Conservation (phyloP, 2,329 filamentous ascomycete genomes). For the Hortaea sp. region DNA sequence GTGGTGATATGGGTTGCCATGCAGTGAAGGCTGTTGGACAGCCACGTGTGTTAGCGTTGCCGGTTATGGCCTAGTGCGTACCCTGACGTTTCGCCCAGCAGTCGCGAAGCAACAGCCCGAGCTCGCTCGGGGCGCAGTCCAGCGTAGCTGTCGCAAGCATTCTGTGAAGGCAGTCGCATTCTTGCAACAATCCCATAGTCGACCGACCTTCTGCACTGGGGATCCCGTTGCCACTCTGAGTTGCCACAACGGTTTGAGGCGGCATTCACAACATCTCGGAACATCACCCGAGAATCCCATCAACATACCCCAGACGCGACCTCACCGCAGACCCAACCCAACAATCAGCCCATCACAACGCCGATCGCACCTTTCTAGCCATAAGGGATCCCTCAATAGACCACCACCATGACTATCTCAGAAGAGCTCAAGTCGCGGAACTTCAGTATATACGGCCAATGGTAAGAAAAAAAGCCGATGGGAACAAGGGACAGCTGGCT, state of each 20-base stretch:
- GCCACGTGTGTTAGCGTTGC: neutral
- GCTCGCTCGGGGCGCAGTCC: neutral
- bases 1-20: too few species aligned
- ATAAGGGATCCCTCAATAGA: too few species aligned
- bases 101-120: neutral
- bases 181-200: neutral
- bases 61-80: neutral
- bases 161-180: slow-evolving; percentile 3
- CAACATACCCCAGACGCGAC: too few species aligned
- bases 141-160: neutral
- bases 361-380: too few species aligned
- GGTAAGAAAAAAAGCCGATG: neutral
- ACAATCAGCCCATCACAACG: too few species aligned
- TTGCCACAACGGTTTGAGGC: too few species aligned
- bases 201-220: too few species aligned
- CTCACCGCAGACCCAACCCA: too few species aligned
- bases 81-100: neutral
- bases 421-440: slow-evolving; percentile 56
- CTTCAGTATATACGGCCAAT: slow-evolving; percentile 45
- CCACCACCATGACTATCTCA: slow-evolving; percentile 43
- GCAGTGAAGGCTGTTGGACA: too few species aligned
- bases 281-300: too few species aligned
- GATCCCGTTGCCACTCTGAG: too few species aligned
- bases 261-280: too few species aligned
- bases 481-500: neutral